Base-by-base conservation (phyloP, 1,284 basidiomycete species). In the Cutaneotrichosporon mucoides region DNA sequence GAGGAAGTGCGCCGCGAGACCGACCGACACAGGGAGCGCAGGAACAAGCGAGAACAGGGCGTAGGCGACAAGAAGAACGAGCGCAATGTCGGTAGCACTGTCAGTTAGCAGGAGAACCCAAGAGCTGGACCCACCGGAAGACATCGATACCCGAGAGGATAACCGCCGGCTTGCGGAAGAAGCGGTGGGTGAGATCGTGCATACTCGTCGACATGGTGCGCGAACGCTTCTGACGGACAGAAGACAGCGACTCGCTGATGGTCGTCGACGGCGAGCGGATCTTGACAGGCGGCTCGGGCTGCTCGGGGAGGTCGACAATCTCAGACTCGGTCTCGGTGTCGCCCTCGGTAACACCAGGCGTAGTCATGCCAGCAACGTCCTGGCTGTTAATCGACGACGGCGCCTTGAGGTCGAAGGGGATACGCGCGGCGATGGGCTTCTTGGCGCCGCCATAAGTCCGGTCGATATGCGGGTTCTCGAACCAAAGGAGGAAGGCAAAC, bases 391-490 rank as follows among this genome's bases (percentile, higher is more conserved):
- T 40, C 12, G 55, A 58, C 9, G 55, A 49, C 3, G 59, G 53
- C 1, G 55, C 58, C 6, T 16, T 43, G 7, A 62, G 54, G 51
- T 64, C 60, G 24, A 91, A 69, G 0, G 89, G 90, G n/a, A 84
- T 86, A 4, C 92, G 87, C 57, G 87, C 85, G 0, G 89, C 90
- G 38, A 97, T 86, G 1, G 87, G 86, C 74, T 94, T 92, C 66
- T 86, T 87, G 67, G 90, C 85, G 5, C 80, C 80, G 9, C 91
- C 91, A 68, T 97, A 97, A 60, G 88, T 87, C 10, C 92, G 84
- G 71, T 95, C 91, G 62, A 97, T 97, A 73, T 97, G 95, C 61
- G 95, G 95, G 72, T 95, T 97, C 80, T 98, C 95, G 69, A 99
- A 99, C 76, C 88, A 88, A n/a, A 93, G 83, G 57, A 99, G 82